These are phyloP conservation scores for Neurospora tetrasperma DNA, from an alignment of 495 filamentous ascomycete genomes.

Conservation along the genomic window DNA sequence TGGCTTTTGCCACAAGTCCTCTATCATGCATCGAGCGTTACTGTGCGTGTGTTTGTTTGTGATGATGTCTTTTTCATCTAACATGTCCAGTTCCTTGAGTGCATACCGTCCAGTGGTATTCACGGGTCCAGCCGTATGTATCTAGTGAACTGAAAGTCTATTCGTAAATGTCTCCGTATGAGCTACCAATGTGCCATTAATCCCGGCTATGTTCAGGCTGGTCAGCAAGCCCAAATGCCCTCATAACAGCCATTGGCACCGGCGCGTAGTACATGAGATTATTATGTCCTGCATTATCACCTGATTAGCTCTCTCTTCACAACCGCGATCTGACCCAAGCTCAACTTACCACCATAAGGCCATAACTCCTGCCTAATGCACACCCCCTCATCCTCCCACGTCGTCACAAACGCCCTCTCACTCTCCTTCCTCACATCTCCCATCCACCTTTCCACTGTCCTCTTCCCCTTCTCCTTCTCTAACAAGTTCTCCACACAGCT, in stretches of 20 bases:
- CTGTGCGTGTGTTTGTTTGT: too few relatives aligned
- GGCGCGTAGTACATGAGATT: slow-evolving; percentile 41
- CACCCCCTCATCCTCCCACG: slow-evolving; percentile 30
- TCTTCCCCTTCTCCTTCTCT: slow-evolving; percentile 28
- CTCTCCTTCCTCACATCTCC: slow-evolving; percentile 1
- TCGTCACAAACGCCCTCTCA: slow-evolving; percentile 25
- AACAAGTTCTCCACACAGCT: slow-evolving; percentile 11
- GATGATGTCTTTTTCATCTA: too few relatives aligned
- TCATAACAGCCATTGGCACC: slow-evolving; percentile 51
- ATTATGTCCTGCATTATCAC: slow-evolving; percentile 43
- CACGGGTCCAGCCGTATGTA: too few relatives aligned
- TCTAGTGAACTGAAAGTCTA: too few relatives aligned
- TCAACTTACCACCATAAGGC: slow-evolving; percentile 44
- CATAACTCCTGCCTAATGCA: slow-evolving; percentile 44
- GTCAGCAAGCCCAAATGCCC: slow-evolving; percentile 41
- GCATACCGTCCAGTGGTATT: too few relatives aligned
- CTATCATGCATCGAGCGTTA: too few relatives aligned
- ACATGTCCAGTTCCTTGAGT: too few relatives aligned
- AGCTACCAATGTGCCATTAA: neutral
- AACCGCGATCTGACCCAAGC: neutral
- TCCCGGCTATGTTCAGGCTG: neutral
- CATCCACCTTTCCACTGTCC: slow-evolving; percentile 27
- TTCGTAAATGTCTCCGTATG: neutral
- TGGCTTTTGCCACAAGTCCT: too few relatives aligned
- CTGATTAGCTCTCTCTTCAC: neutral